Evolutionary conservation across 176 grass and related monocot species (phyloP), one percentile per base, ranked within the genome.

Genomic region (Hordeum marinum): DNA sequence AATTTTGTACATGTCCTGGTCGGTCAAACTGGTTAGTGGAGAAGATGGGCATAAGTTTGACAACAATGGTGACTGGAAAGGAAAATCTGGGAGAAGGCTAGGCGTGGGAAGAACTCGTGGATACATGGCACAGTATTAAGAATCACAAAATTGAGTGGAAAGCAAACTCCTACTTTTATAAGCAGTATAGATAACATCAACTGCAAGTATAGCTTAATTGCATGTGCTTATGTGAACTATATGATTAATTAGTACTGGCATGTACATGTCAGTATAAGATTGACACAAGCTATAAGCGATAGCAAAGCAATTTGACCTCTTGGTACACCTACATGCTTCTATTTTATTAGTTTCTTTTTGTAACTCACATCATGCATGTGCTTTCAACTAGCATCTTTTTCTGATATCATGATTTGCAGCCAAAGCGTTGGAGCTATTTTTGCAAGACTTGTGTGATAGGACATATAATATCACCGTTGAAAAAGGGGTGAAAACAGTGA

Each of bases 361-460:
- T 58, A 45, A 35, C 20, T 50, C 52, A 63, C 54, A 41, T 48
- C 60, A 81, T 67, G 75, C 15, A 62, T 83, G 11, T 64, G 71
- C 17, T 63, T 42, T 42, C 8, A 63, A 61, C 62, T 81, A 58
- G 83, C 42, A 63, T 35, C 0, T 83, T 80, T 75, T 8, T 84
- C 25, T 39, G 0, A 65, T 88, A 14, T 75, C 29, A 64, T 83
- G 39, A 24, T 77, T 83, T 89, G 83, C 86, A 99, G 96, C 96
- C 21, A 99, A 99, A 96, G 93, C 96, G 52, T 82, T 99, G 90
- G 96, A 99, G 80, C 39, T 99, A 59, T 99, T 99, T 89, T 82
- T 99, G 86, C 93, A 99, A 94, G 93, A 99, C 75, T 85, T 99
- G 58, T 99, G 96, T 84, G 82, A 96, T 59, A 91, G 91, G 89